Evolutionary conservation across 2,329 filamentous ascomycete species (phyloP).

Genomic region (Seiridium unicorne): DNA sequence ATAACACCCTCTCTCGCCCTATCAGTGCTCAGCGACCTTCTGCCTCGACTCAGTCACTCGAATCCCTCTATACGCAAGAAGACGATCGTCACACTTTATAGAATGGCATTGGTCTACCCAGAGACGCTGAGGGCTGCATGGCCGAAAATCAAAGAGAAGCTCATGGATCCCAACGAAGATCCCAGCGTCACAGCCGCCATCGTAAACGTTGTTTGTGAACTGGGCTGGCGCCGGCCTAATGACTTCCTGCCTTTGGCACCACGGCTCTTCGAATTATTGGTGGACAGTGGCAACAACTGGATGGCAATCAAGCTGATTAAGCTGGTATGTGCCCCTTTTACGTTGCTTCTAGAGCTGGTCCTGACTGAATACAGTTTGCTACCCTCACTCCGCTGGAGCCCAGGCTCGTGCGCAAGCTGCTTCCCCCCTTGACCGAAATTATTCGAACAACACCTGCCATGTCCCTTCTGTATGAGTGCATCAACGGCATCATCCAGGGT

Average conservation of each 20-base stretch:
- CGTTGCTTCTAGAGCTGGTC: not conserved
- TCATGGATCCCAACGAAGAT: conserved; percentile 89
- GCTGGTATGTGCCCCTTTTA: conserved; percentile 55
- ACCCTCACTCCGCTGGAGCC: conserved; percentile 91
- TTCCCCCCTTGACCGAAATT: conserved; percentile 87
- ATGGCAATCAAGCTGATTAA: conserved; percentile 99
- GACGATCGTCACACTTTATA: conserved; percentile 90
- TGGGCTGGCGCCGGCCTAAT: conserved; percentile 89
- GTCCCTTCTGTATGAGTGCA: conserved; percentile 98
- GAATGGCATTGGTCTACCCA: conserved; percentile 92
- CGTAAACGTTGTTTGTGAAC: conserved; percentile 93
- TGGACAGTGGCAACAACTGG: conserved; percentile 95
- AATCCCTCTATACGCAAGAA: conserved; percentile 89
- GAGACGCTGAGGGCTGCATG: conserved; percentile 89
- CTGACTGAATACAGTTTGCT: conserved; percentile 67
- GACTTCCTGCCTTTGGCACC: conserved; percentile 93
- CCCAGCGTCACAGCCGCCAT: conserved; percentile 92
- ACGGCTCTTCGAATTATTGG: conserved; percentile 85
- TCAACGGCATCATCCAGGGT: conserved; percentile 96
- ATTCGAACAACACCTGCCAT: conserved; percentile 95
- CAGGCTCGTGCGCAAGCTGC: conserved; percentile 82
- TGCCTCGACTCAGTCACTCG: conserved; percentile 84
- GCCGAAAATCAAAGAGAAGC: conserved; percentile 94
- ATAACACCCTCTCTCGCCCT: conserved; percentile 91
- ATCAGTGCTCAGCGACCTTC: conserved; percentile 80